Evolutionary conservation across 1,284 basidiomycete genomes (phyloP), one percentile per base, ranked within the genome.

Genomic region (Melampsora americana): DNA sequence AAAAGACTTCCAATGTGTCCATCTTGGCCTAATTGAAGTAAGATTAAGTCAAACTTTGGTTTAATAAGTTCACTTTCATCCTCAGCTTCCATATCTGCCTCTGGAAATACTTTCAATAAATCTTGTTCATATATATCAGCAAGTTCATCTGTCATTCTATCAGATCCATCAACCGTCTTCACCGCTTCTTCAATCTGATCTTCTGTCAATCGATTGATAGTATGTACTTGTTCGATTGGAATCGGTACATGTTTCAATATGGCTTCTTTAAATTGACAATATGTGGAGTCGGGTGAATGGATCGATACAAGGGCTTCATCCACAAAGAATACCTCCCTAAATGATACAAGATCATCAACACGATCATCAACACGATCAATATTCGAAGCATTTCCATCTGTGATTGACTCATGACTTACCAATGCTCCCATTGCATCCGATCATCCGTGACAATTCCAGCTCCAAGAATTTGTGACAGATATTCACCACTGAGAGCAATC

Each of bases 71-170:
- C 5, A 35, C 35, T 35, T 44, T 61, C 60, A 18, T 73, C 62
- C 9, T 53, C 72, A 11, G 64, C 66, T 32, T 75, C 72, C 26
- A 66, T 64, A 68, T 59, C 66, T 12, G 72, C 65, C 18, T 68
- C 72, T 16, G 72, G 72, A 46, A 75, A 75, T 16, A 75, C 18
- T 32, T 60, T 56, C 14, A 75, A 53, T 48, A 75, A 61, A 7
- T 66, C 50, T 28, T 68, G 66, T 53, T 75, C 72, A 42, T 75
- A 75, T 28, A 66, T 65, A 67, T 75, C 72, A 23, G 72, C 72
- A 50, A 75, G 30, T 66, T 65, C 66, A 30, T 75, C 72, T 6
- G 72, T 65, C 16, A 68, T 39, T 28, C 50, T 67, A 32, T 75
- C 72, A 32, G 66, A 28, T 48, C 72, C 72, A 60, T 75, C 66